Evolutionary conservation across 306 rosid genomes (phyloP), one percentile per base, ranked within the genome.

Genomic region (Parietaria judaica): DNA sequence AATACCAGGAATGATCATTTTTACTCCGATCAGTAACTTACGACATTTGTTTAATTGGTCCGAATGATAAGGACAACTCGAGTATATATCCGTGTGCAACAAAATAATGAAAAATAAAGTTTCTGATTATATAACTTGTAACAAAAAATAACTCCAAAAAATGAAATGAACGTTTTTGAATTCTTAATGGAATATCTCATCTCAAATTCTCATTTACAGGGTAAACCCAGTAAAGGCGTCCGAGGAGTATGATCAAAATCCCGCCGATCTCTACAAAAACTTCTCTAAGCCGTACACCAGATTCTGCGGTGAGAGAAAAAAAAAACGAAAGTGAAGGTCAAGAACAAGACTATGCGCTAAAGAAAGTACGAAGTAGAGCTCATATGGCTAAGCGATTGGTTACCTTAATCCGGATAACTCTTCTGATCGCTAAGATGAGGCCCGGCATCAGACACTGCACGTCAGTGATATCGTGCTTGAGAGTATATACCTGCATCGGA

Each of bases 231-330:
- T 38, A 61, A 51, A 45, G 31, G 55, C 69, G 14, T 36, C 35
- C 36, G 4, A 58, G 75, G 57, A 61, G 63, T 56, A 3, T 37
- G 36, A 53, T 57, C 72, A 63, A 71, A 76, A 65, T 45, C 58
- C n/a, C 11, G 13, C 37, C 49, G 34, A 39, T 61, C 39, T 37
- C 60, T 54, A 86, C 74, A 92, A 60, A 69, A 92, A 79, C 74
- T 92, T 92, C 90, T 92, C 97, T 86, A 88, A 78, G 63, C 95
- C 97, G 66, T 88, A 88, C 56, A 92, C 97, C 84, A 92, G 74
- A 76, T 62, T 92, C 99, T 92, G 92, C 81, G 65, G 62, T 38
- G 61, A 74, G 51, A 38, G 49, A 63, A 53, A 38, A 54, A 34
- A 61, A 54, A 46, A 31, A 61, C 3, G 35, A 14, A 47, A 23